These are phyloP conservation scores for Tulasnella sp. DNA, from an alignment of 768 basidiomycete genomes.

Conservation along the genomic window DNA sequence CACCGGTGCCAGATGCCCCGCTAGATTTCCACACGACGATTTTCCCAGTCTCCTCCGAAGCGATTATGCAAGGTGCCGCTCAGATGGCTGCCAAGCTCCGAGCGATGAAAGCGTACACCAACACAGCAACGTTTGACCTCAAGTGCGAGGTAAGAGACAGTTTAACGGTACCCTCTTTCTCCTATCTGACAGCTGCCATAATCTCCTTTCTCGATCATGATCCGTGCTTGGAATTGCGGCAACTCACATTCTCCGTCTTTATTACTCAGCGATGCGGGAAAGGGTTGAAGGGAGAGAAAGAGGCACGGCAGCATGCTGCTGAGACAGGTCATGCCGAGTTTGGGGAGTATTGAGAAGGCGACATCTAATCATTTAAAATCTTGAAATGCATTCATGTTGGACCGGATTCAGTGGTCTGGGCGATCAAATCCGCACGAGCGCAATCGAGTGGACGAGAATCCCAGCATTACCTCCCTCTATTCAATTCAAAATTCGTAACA, in stretches of 20 bases:
- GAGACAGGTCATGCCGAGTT: slow-evolving; percentile 82
- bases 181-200: background rate
- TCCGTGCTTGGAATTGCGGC: background rate
- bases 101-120: slow-evolving; percentile 75
- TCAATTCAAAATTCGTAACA: slow-evolving; percentile 15
- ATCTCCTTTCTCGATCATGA: background rate
- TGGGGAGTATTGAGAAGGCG: slow-evolving; percentile 62
- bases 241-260: background rate
- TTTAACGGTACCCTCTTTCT: background rate
- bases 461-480: slow-evolving; percentile 15
- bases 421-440: background rate
- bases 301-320: slow-evolving; percentile 80
- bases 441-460: background rate
- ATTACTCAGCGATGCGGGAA: slow-evolving; percentile 63
- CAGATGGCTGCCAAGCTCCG: slow-evolving; percentile 70
- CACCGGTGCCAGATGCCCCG: slow-evolving; percentile 72
- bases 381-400: background rate
- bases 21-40: slow-evolving; percentile 86
- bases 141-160: slow-evolving; percentile 67
- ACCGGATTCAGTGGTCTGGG: background rate
- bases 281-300: slow-evolving; percentile 91
- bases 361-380: background rate
- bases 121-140: slow-evolving; percentile 86
- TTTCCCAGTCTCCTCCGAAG: slow-evolving; percentile 62
- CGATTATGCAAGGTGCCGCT: slow-evolving; percentile 59